Conservation (phyloP, 768 basidiomycete species). For the Mycena rebaudengoi region DNA sequence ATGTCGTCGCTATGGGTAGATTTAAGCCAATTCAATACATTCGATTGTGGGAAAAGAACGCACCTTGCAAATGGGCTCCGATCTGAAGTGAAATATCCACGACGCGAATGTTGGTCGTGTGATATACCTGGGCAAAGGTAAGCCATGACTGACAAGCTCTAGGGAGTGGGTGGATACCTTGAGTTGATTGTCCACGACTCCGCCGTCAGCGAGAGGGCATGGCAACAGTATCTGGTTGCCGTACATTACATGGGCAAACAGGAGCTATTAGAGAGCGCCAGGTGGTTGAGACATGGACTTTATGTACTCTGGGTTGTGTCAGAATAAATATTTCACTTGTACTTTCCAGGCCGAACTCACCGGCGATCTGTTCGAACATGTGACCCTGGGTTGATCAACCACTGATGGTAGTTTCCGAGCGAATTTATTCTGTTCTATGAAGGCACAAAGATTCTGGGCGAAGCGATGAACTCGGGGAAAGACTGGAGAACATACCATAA, state of each 20-base stretch:
- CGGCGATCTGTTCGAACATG: neutral
- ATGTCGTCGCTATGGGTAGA: neutral
- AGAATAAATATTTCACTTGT: too few species aligned
- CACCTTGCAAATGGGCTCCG: conserved; percentile 33
- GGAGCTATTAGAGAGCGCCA: neutral
- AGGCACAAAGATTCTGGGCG: conserved; percentile 23
- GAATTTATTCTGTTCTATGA: conserved; percentile 34
- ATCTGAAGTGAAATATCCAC: conserved; percentile 48
- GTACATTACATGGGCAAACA: too few species aligned
- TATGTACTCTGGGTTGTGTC: neutral
- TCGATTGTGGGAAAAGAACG: neutral
- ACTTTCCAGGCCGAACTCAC: neutral
- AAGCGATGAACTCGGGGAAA: conserved; percentile 11
- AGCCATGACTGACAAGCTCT: too few species aligned
- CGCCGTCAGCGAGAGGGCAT: conserved; percentile 5
- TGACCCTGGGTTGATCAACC: neutral
- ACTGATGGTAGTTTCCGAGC: too few species aligned
- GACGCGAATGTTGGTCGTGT: conserved; percentile 14
- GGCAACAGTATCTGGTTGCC: conserved; percentile 3
- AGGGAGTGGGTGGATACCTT: neutral
- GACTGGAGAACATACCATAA: neutral
- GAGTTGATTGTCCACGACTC: conserved; percentile 5
- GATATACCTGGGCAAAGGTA: neutral
- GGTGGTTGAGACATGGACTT: neutral
- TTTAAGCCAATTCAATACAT: neutral